phyloP scores from a whole-genome alignment of 148 eudicot species.

The Diospyros lotus region DNA sequence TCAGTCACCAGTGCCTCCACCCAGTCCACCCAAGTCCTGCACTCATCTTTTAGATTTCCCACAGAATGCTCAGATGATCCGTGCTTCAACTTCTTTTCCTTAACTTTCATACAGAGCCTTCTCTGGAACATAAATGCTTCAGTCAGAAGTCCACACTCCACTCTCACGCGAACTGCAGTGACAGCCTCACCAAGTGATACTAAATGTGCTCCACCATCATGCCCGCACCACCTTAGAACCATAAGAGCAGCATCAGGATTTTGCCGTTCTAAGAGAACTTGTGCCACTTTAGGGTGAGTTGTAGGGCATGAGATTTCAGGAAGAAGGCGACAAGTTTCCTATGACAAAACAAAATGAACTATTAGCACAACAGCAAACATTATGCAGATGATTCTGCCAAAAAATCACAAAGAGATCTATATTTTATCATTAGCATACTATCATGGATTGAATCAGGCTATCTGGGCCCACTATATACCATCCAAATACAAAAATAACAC shows the following conservation, averaged over 20 bases:
- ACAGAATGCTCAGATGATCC: conserved; percentile 28
- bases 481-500: background rate
- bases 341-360: conserved; percentile 14
- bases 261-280: conserved; percentile 77
- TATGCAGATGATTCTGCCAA: background rate
- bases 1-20: conserved; percentile 78
- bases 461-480: background rate
- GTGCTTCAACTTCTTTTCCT: conserved; percentile 54
- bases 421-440: background rate
- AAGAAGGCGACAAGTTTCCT: conserved; percentile 90
- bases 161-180: conserved; percentile 78
- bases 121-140: conserved; percentile 97
- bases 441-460: background rate
- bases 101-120: conserved; percentile 54
- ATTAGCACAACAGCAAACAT: conserved; percentile 10
- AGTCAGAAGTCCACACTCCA: conserved; percentile 88
- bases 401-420: background rate
- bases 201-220: conserved; percentile 59
- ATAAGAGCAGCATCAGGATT: conserved; percentile 92
- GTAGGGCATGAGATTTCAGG: conserved; percentile 85
- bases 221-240: conserved; percentile 92
- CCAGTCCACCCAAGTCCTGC: conserved; percentile 58
- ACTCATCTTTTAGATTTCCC: conserved; percentile 37
- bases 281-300: conserved; percentile 91
- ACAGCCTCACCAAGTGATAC: conserved; percentile 77